These are phyloP conservation scores for Daldinia eschscholtzii DNA, from an alignment of 2,329 filamentous ascomycete species.

Conservation along the genomic window DNA sequence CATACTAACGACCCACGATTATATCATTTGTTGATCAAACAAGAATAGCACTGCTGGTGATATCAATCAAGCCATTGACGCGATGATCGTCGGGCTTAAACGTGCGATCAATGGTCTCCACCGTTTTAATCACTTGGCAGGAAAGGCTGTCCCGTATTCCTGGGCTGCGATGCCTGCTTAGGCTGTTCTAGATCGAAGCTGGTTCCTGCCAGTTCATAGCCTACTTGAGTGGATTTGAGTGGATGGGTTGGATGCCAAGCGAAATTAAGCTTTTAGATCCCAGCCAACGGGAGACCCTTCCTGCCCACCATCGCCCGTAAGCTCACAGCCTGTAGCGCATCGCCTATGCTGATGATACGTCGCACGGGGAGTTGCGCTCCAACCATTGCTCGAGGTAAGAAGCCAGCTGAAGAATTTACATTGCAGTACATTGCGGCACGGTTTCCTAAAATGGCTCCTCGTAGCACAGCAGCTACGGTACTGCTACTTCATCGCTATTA, in stretches of 20 bases:
- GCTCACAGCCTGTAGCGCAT: neutral
- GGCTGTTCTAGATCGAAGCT: constrained; percentile 30
- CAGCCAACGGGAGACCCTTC: constrained; percentile 32
- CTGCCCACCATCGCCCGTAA: constrained; percentile 17
- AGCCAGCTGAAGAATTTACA: constrained; percentile 22
- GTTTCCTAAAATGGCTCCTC: constrained; percentile 19
- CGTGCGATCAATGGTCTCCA: constrained; percentile 18
- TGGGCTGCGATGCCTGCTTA: constrained; percentile 17
- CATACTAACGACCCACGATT: constrained; percentile 17
- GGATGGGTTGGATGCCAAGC: constrained; percentile 36
- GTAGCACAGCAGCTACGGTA: constrained; percentile 16
- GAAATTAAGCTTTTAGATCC: constrained; percentile 41
- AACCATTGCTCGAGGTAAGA: constrained; percentile 8
- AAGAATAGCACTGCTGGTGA: constrained; percentile 20
- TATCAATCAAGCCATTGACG: constrained; percentile 25
- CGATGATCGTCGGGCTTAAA: constrained; percentile 11
- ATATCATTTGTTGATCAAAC: constrained; percentile 36
- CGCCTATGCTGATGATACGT: constrained; percentile 8
- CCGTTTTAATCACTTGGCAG: constrained; percentile 29
- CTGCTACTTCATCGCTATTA: constrained; percentile 43
- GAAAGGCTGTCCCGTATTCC: constrained; percentile 22
- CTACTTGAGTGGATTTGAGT: neutral
- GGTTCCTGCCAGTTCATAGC: constrained; percentile 7
- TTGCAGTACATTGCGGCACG: constrained; percentile 28
- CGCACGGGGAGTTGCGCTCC: constrained; percentile 7